Conservation (phyloP, 495 filamentous ascomycete genomes). For the Podospora pseudoanserina region DNA sequence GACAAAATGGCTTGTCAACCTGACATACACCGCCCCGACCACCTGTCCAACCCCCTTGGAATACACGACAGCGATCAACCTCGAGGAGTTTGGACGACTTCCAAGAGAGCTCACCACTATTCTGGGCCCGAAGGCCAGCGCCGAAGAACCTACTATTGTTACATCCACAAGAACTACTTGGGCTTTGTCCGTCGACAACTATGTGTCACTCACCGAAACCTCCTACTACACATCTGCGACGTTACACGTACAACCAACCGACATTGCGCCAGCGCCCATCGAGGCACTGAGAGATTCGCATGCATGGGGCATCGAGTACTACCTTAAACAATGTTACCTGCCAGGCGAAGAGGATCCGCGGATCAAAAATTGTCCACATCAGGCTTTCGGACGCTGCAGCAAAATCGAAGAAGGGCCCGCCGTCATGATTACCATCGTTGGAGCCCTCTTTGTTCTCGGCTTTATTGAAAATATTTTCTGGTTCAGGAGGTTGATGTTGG, state of each 20-base stretch:
- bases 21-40: not conserved
- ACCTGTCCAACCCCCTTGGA: not conserved
- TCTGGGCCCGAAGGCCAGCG: not conserved
- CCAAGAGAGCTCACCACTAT: not conserved
- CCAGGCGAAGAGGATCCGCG: not conserved
- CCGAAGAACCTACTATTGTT: not conserved
- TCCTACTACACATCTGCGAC: not conserved
- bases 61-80: not conserved
- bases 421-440: conserved; percentile 37
- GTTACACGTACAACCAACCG: not conserved
- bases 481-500: conserved; percentile 52
- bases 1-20: not conserved
- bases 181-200: too few species aligned
- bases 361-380: not conserved
- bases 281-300: too few species aligned
- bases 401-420: not conserved
- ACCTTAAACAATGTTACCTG: not conserved
- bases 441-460: conserved; percentile 44
- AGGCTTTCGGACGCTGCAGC: not conserved
- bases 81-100: not conserved
- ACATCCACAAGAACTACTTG: not conserved
- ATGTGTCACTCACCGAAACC: too few species aligned
- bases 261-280: not conserved
- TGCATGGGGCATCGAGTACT: not conserved
- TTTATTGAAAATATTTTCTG: conserved; percentile 49